A percentile compares a stretch with the other conserved stretches of the same genome.
These are phyloP conservation scores for Ceratocystis colombiana DNA, from an alignment of 2,329 filamentous ascomycete genomes.

Conservation along the genomic window DNA sequence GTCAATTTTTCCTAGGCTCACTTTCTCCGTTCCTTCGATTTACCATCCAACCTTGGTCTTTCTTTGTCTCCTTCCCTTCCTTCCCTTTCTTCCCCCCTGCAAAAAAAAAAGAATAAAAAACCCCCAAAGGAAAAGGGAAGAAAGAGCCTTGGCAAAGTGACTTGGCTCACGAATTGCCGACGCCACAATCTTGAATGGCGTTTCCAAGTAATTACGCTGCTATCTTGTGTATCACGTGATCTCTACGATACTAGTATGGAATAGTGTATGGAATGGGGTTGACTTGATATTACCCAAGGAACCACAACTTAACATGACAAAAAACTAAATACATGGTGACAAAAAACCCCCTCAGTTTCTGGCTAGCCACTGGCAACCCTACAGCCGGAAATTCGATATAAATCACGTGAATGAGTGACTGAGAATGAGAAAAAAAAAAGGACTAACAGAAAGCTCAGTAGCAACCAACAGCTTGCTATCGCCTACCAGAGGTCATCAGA, in stretches of 20 bases:
- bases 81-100: background rate
- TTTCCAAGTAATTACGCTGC: background rate
- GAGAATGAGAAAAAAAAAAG: slow-evolving; percentile 16
- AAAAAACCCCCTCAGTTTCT: background rate
- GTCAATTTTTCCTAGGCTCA: background rate
- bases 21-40: background rate
- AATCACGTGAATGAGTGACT: slow-evolving; percentile 5
- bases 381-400: background rate
- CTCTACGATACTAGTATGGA: no score
- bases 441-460: background rate
- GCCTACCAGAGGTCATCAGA: slow-evolving; percentile 55
- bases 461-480: background rate
- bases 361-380: background rate
- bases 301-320: background rate
- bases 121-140: background rate
- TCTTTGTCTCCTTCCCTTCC: slow-evolving; percentile 2
- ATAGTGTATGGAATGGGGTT: background rate
- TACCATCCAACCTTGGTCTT: slow-evolving; percentile 4
- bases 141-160: background rate
- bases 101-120: background rate
- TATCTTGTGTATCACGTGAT: background rate
- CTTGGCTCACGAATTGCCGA: background rate
- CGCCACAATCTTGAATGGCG: background rate
- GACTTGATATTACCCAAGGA: background rate
- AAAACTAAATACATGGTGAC: background rate